phyloP scores from a whole-genome alignment of 768 basidiomycete species.

The Tylopilus rubrobrunneus region DNA sequence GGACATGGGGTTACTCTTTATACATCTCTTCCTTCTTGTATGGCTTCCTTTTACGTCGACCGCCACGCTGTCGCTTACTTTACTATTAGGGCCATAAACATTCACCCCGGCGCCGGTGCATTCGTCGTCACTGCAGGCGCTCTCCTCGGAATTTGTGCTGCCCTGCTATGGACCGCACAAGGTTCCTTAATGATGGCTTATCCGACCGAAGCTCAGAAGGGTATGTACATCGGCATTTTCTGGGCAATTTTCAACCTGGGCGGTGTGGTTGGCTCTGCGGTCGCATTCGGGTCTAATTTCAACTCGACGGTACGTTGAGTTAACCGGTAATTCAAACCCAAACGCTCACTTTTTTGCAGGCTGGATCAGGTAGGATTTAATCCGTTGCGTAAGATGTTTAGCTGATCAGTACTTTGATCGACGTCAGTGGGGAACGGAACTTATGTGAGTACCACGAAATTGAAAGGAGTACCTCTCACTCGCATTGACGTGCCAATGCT shows the following conservation, averaged over 20 bases:
- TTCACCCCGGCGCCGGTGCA: constrained; percentile 36
- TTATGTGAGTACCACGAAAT: constrained; percentile 59
- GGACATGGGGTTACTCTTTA: constrained; percentile 48
- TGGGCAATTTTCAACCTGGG: constrained; percentile 79
- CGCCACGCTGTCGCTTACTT: constrained; percentile 14
- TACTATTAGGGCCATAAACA: constrained; percentile 40
- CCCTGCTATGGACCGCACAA: constrained; percentile 52
- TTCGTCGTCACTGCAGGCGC: constrained; percentile 49
- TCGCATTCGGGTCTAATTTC: constrained; percentile 71
- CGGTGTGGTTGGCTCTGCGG: constrained; percentile 71
- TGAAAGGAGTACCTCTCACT: neutral
- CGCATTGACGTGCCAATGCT: neutral
- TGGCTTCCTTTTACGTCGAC: constrained; percentile 3
- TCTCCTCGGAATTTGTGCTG: constrained; percentile 47
- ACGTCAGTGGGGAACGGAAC: constrained; percentile 64
- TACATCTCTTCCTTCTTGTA: constrained; percentile 48
- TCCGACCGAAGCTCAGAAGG: constrained; percentile 55
- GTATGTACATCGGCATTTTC: constrained; percentile 47
- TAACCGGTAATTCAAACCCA: neutral
- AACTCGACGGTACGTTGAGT: constrained; percentile 46
- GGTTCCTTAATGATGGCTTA: constrained; percentile 54
- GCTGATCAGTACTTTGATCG: neutral
- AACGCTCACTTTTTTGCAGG: constrained; percentile 9
- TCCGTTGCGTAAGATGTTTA: neutral
- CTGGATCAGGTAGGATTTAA: constrained; percentile 23